Conservation (phyloP, 1,284 basidiomycete genomes). For the Schizophyllum amplum region DNA sequence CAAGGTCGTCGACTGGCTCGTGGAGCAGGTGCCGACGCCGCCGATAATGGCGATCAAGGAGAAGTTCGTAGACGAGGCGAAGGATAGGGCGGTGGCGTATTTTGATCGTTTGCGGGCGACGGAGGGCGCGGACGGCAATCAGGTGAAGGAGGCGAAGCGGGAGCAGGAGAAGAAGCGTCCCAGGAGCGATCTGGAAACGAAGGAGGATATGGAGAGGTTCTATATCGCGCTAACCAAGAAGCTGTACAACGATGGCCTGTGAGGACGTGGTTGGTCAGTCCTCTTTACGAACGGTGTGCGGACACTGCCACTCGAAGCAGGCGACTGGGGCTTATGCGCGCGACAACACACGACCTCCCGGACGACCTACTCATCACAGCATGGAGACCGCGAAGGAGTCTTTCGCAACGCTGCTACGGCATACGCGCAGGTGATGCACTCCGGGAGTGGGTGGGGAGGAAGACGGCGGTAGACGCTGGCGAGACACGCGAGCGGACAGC, state of each 20-base stretch:
- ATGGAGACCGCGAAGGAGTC: no score
- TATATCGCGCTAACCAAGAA: constrained; percentile 71
- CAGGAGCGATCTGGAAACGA: constrained; percentile 44
- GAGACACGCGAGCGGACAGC: no score
- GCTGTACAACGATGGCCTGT: constrained; percentile 76
- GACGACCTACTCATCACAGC: no score
- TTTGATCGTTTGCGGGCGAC: no score
- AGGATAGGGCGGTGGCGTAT: constrained; percentile 10
- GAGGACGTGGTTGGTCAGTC: constrained; percentile 14
- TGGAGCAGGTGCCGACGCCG: constrained; percentile 55
- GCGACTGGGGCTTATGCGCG: no score
- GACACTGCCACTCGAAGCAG: no score
- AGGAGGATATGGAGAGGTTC: constrained; percentile 66
- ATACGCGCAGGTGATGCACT: no score
- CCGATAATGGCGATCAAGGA: constrained; percentile 15
- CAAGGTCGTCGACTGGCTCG: constrained; percentile 68
- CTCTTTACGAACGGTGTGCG: no score
- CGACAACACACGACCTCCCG: no score
- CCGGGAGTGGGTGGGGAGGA: no score
- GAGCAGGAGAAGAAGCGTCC: constrained; percentile 18
- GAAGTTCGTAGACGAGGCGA: constrained; percentile 12
- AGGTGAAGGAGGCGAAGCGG: constrained; percentile 20
- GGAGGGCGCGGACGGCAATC: constrained; percentile 20
- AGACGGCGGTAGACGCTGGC: no score
- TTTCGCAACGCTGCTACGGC: no score